Conservation (phyloP, 164 flowering plant genomes). For the Berberis vulgaris region DNA sequence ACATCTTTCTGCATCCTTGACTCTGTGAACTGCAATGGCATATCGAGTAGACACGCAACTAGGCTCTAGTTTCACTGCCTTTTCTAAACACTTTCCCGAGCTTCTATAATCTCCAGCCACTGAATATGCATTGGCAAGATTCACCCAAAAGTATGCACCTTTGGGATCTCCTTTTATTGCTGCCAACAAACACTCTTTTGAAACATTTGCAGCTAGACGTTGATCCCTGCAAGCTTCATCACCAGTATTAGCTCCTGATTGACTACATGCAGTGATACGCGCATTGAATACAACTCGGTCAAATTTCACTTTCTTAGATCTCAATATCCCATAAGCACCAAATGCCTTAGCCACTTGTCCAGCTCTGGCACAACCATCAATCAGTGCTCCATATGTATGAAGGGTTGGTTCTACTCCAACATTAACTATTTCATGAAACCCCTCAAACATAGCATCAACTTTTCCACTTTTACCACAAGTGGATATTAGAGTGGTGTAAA, state of each 20-base stretch:
- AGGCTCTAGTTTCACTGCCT: too few relatives aligned
- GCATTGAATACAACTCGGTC: constrained; percentile 97
- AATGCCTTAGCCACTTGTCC: constrained; percentile 96
- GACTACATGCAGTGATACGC: constrained; percentile 93
- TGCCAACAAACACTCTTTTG: too few relatives aligned
- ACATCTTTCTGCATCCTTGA: too few relatives aligned
- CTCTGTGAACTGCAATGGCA: too few relatives aligned
- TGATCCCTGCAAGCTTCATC: too few relatives aligned
- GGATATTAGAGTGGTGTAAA: constrained; percentile 85
- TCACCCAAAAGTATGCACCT: too few relatives aligned
- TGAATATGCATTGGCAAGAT: too few relatives aligned
- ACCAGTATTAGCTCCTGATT: constrained; percentile 51
- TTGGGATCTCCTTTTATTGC: too few relatives aligned
- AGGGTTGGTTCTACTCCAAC: constrained; percentile 78
- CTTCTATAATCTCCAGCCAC: too few relatives aligned
- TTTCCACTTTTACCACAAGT: constrained; percentile 87
- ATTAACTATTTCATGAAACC: constrained; percentile 91
- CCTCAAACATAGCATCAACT: constrained; percentile 97
- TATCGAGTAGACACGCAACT: too few relatives aligned
- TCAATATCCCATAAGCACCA: constrained; percentile 93
- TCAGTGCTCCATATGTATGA: constrained; percentile 90
- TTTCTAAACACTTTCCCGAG: too few relatives aligned
- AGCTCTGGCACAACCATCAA: constrained; percentile 95
- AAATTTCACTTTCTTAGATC: constrained; percentile 96
- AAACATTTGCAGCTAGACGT: too few relatives aligned